Base-by-base conservation (phyloP, 1,284 basidiomycete species). In the Pascua sp. region DNA sequence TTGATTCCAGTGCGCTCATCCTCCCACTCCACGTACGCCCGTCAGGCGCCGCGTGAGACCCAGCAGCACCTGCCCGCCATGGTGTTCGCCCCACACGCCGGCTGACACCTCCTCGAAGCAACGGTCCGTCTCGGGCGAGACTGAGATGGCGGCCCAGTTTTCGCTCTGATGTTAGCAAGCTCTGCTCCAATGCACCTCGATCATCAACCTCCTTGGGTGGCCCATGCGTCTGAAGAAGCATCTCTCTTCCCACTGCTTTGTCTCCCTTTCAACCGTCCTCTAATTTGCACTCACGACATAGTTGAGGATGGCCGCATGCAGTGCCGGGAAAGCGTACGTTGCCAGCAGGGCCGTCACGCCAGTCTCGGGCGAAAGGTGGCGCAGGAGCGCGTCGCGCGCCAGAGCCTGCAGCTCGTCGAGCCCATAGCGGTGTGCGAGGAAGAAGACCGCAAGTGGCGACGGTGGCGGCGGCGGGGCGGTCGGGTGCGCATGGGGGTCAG, bases 401-500 rank as follows among this genome's bases (percentile, higher is more conserved):
- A 91, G 80, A 11, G 80, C 69, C 40, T 84, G 84, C 18, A 92
- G 80, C 10, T 80, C 82, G 4, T 83, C 82, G 77, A 91, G 84
- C 10, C 80, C 78, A 72, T 91, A 92, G 42, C 89, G 81, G 77
- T 91, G 89, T 11, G 89, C 87, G 13, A 91, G 81, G 67, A 87
- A 85, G 77, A 90, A 93, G 65, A 91, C 83, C 0, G 87, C 84
- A 39, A 93, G 77, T 17, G 87, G 83, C 2, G 79, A 75, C 2
- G 86, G 85, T 4, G 81, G 67, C 9, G 82, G 76, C 2, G 62
- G 62, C 2, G 54, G 44, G 2, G 44, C 42, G 3, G 85, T 84
- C 2, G 89, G 89, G 67, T 91, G 90, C 1, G 80, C 72, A 74
- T 92, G 88, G 4, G 88, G 89, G 67, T 92, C 90, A 65, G 77